phyloP scores from a whole-genome alignment of 768 basidiomycete species.

The Leccinum imitatum region DNA sequence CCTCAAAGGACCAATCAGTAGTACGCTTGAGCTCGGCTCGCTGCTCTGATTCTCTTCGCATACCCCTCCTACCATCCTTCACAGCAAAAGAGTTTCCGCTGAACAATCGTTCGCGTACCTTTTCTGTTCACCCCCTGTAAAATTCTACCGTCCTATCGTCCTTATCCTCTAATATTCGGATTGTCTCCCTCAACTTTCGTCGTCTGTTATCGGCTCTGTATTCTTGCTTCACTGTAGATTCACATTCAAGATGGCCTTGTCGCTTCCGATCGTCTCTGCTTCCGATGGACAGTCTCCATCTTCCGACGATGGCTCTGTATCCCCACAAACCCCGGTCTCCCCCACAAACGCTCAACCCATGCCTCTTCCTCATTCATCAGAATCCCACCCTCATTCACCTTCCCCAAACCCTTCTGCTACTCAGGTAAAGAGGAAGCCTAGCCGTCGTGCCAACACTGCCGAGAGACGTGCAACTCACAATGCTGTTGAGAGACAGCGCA shows the following conservation, averaged over 20 bases:
- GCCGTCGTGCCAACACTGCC: constrained; percentile 90
- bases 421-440: constrained; percentile 77
- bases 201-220: constrained; percentile 12
- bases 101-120: constrained; percentile 47
- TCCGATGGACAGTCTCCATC: constrained; percentile 39
- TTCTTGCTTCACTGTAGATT: constrained; percentile 17
- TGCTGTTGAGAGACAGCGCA: constrained; percentile 90
- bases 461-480: constrained; percentile 97
- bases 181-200: background rate
- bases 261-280: constrained; percentile 40
- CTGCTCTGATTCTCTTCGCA: constrained; percentile 38
- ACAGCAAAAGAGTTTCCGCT: constrained; percentile 39
- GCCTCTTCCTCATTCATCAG: constrained; percentile 34
- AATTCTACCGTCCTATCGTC: constrained; percentile 23
- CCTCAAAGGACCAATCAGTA: constrained; percentile 41
- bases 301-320: constrained; percentile 43
- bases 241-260: constrained; percentile 33
- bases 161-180: constrained; percentile 17
- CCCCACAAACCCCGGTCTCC: constrained; percentile 50
- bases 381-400: constrained; percentile 25
- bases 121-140: constrained; percentile 25
- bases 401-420: constrained; percentile 24
- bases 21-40: constrained; percentile 76
- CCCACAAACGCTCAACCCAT: constrained; percentile 37
- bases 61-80: constrained; percentile 6